phyloP scores from a whole-genome alignment of 176 grass and related monocot genomes.

The Thalia dealbata region DNA sequence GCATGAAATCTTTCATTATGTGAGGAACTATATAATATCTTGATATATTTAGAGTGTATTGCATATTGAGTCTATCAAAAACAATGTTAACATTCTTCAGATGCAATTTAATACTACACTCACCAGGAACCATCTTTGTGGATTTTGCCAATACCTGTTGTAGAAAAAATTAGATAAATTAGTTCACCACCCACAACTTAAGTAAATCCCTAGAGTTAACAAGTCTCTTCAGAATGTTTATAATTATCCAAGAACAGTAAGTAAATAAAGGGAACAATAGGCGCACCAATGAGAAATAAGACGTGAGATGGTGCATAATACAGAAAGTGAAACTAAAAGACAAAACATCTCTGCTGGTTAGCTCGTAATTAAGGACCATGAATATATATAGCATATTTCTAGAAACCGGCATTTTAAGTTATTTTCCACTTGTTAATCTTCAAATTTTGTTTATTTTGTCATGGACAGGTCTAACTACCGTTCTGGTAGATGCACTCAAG shows the following conservation, averaged over 20 bases:
- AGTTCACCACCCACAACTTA: background rate
- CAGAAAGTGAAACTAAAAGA: too few relatives aligned
- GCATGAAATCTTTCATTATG: background rate
- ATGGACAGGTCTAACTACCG: background rate
- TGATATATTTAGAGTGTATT: background rate
- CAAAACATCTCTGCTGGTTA: too few relatives aligned
- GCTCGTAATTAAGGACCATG: too few relatives aligned
- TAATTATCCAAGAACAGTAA: background rate
- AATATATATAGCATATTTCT: too few relatives aligned
- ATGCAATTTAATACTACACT: conserved; percentile 13
- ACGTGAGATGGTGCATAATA: too few relatives aligned
- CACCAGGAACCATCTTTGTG: conserved; percentile 99
- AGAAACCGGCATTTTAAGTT: too few relatives aligned
- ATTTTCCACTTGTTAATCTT: background rate
- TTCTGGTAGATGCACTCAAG: background rate
- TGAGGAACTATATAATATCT: background rate
- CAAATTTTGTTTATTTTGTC: background rate
- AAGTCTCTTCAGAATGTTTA: background rate
- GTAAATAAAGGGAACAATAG: background rate
- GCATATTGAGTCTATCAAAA: background rate
- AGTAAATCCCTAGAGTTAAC: background rate
- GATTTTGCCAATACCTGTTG: conserved; percentile 88
- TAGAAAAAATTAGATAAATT: conserved; percentile 23
- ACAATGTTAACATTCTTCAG: background rate
- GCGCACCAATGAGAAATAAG: too few relatives aligned